Evolutionary conservation across 441 rosid genomes (phyloP).

Genomic region (Theobroma grandiflorum): DNA sequence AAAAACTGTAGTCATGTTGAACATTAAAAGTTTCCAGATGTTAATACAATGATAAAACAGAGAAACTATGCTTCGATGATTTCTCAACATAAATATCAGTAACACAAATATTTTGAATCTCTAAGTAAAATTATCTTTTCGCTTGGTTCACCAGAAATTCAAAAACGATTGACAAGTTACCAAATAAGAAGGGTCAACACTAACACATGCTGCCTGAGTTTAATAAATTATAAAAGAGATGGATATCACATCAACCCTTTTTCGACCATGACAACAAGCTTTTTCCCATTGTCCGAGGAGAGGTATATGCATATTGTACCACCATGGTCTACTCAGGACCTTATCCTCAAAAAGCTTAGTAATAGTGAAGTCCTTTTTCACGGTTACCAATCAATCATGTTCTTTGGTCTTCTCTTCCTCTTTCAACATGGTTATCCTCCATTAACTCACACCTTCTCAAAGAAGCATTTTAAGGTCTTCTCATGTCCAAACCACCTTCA

Average conservation of each 20-base stretch:
- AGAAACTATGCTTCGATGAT: neutral
- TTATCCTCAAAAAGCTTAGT: conserved; percentile 7
- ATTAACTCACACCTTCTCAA: neutral
- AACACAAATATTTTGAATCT: conserved; percentile 8
- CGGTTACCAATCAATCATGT: neutral
- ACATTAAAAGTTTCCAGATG: conserved; percentile 4
- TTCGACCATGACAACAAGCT: neutral
- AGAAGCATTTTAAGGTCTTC: neutral
- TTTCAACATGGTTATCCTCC: conserved; percentile 4
- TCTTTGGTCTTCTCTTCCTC: neutral
- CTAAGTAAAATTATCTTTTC: neutral
- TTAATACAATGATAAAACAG: neutral
- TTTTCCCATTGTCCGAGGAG: neutral
- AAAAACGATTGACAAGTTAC: neutral
- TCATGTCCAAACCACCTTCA: neutral
- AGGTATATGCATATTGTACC: neutral
- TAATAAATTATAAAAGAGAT: conserved; percentile 2
- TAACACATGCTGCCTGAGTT: neutral
- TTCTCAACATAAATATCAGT: conserved; percentile 1
- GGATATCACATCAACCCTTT: neutral
- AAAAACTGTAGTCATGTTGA: conserved; percentile 62
- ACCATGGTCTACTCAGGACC: neutral
- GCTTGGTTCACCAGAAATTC: neutral
- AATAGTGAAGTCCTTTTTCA: neutral
- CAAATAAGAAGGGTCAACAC: neutral